Conservation (phyloP, 345 rosid genomes). For the Syzygium grande region DNA sequence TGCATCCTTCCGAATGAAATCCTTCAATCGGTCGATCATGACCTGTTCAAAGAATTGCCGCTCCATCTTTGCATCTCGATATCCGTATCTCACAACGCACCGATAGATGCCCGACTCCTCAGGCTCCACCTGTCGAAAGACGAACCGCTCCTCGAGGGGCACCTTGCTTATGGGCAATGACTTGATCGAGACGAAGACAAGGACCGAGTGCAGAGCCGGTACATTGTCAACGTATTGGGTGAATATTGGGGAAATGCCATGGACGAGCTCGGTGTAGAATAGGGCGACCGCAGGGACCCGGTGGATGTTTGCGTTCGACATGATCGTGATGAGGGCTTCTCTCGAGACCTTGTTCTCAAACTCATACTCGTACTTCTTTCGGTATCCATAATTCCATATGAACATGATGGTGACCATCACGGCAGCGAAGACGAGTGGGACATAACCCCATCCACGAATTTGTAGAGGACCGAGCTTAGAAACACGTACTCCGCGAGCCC, state of each 20-base stretch:
- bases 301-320: background rate
- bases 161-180: constrained; percentile 18
- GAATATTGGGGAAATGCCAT: constrained; percentile 20
- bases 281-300: constrained; percentile 14
- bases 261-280: constrained; percentile 22
- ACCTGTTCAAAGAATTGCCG: constrained; percentile 10
- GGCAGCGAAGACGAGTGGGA: constrained; percentile 15
- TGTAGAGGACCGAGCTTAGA: constrained; percentile 19
- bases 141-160: constrained; percentile 8
- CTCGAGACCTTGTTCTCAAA: constrained; percentile 3
- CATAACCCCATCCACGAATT: constrained; percentile 22
- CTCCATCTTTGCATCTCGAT: constrained; percentile 10
- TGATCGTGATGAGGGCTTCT: background rate
- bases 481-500: constrained; percentile 6
- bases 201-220: constrained; percentile 13
- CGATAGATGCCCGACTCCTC: constrained; percentile 7
- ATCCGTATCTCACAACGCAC: constrained; percentile 27
- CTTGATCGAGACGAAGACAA: constrained; percentile 22
- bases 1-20: background rate
- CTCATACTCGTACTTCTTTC: constrained; percentile 18
- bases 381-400: constrained; percentile 19
- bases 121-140: constrained; percentile 10
- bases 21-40: constrained; percentile 10
- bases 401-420: constrained; percentile 17
- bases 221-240: constrained; percentile 9